Conservation (phyloP, 169 alveolate genomes). For the Plasmodium coatneyi region DNA sequence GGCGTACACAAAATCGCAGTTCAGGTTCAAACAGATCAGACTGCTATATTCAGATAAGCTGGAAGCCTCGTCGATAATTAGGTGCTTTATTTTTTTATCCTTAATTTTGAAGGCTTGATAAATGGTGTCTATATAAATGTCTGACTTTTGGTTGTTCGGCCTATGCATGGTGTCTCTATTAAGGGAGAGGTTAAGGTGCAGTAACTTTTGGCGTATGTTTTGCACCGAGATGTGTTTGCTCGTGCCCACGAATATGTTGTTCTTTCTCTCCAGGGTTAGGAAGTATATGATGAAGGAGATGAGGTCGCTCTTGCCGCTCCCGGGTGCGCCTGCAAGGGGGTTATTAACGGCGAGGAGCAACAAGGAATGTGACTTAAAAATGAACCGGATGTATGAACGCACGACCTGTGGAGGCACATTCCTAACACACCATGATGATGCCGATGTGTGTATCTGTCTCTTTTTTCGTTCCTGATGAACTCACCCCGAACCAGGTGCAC, state of each 20-base stretch:
- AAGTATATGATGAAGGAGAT: constrained; percentile 43
- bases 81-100: constrained; percentile 56
- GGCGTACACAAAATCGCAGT: constrained; percentile 42
- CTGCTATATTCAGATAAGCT: constrained; percentile 65
- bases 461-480: background rate
- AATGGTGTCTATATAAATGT: constrained; percentile 63
- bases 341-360: background rate
- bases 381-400: background rate
- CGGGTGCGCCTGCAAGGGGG: constrained; percentile 44
- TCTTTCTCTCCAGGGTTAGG: constrained; percentile 32
- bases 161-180: constrained; percentile 23
- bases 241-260: constrained; percentile 50
- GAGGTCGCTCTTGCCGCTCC: constrained; percentile 65
- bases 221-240: constrained; percentile 68
- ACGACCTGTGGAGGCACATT: background rate
- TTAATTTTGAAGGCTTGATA: constrained; percentile 73
- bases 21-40: constrained; percentile 41
- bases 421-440: background rate
- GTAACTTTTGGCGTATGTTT: constrained; percentile 19
- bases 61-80: constrained; percentile 72
- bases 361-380: background rate
- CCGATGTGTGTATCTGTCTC: background rate
- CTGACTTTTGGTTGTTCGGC: constrained; percentile 22
- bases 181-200: constrained; percentile 34
- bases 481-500: constrained; percentile 52